Evolutionary conservation across 2,329 filamentous ascomycete species (phyloP).

Genomic region (Fusarium xylarioides): DNA sequence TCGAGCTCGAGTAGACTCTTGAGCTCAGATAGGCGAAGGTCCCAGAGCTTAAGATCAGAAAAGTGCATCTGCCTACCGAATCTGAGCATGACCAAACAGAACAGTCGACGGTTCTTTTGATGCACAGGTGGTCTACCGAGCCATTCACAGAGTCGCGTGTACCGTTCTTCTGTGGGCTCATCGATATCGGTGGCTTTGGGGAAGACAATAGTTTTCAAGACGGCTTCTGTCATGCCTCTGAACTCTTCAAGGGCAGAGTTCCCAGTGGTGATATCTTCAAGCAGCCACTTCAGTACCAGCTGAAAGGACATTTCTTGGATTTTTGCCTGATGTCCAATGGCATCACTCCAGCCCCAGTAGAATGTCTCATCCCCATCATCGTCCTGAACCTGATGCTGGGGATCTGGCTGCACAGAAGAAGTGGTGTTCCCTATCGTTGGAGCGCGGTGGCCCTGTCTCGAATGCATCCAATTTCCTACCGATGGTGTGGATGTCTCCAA

Average conservation of each 20-base stretch:
- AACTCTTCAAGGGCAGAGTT: neutral
- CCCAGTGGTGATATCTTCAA: neutral
- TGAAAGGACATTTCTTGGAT: neutral
- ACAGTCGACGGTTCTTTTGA: neutral
- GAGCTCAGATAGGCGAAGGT: neutral
- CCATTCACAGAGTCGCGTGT: neutral
- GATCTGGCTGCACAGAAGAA: neutral
- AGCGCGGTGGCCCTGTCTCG: neutral
- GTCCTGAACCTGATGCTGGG: neutral
- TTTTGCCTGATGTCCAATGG: neutral
- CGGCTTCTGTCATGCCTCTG: neutral
- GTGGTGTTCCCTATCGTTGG: neutral
- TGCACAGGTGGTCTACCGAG: neutral
- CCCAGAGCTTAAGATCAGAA: neutral
- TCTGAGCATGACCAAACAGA: neutral
- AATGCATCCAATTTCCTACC: neutral
- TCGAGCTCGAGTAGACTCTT: neutral
- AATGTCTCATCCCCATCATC: neutral
- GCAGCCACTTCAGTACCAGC: neutral
- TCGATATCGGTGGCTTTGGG: neutral
- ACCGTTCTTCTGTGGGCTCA: neutral
- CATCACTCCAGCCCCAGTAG: neutral
- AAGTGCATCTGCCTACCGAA: neutral
- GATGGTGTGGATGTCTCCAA: neutral
- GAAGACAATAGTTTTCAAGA: neutral